Conservation (phyloP, 306 rosid genomes). For the Abrus pulchellus region DNA sequence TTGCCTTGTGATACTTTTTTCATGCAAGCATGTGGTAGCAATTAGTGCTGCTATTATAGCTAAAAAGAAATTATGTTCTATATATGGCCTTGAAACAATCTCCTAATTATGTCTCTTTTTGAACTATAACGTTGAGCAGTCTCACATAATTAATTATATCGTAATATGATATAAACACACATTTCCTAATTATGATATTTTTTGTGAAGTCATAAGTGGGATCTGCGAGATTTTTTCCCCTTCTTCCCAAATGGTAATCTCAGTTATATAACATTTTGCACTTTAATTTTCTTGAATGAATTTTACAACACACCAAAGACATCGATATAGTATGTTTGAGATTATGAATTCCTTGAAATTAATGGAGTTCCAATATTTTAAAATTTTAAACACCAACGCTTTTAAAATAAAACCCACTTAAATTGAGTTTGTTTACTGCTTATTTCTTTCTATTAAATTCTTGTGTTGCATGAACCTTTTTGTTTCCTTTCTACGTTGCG, state of each 20-base stretch:
- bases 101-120: conserved; percentile 51
- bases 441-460: background rate
- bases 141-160: background rate
- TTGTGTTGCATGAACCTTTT: conserved; percentile 40
- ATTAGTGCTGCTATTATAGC: conserved; percentile 62
- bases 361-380: too few species aligned
- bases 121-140: conserved; percentile 17
- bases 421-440: background rate
- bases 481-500: conserved; percentile 59
- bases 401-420: background rate
- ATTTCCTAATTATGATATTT: conserved; percentile 21
- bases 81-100: conserved; percentile 38
- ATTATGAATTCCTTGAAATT: too few species aligned
- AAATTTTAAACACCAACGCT: too few species aligned
- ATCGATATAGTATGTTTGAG: background rate
- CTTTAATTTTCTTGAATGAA: background rate
- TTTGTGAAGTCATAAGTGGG: conserved; percentile 37
- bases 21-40: conserved; percentile 82
- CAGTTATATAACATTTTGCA: background rate
- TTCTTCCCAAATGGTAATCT: background rate
- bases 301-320: background rate
- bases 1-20: conserved; percentile 47
- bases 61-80: conserved; percentile 40
- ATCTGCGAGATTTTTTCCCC: conserved; percentile 16
- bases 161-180: conserved; percentile 19